These are phyloP conservation scores for Candida suzukii DNA, from an alignment of 805 yeast species.

Conservation along the genomic window DNA sequence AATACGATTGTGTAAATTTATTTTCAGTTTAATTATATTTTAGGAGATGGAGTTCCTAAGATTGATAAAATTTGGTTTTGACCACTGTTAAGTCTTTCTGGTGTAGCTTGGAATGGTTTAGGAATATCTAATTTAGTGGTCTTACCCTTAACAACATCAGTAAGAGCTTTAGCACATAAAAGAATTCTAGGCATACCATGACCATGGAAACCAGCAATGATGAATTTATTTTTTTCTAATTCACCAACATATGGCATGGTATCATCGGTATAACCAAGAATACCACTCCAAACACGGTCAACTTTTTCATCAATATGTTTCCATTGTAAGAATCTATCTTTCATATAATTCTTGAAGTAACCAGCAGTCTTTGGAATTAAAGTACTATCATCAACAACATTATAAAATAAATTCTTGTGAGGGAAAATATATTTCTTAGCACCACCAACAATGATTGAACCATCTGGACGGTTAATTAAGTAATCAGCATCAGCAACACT, in stretches of 20 bases:
- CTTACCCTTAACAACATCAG: constrained; percentile 12
- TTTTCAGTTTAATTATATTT: no score
- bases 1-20: no score
- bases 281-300: constrained; percentile 37
- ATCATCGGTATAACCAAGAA: constrained; percentile 37
- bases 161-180: constrained; percentile 33
- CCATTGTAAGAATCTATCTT: constrained; percentile 26
- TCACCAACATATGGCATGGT: constrained; percentile 37
- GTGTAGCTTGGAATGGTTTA: constrained; percentile 14
- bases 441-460: constrained; percentile 30
- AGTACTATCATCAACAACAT: constrained; percentile 26
- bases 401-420: neutral
- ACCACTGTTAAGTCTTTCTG: constrained; percentile 10
- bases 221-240: constrained; percentile 24
- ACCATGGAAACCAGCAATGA: constrained; percentile 43
- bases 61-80: constrained; percentile 9
- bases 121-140: constrained; percentile 11
- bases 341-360: constrained; percentile 25
- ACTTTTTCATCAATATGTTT: constrained; percentile 17
- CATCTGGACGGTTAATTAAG: constrained; percentile 31
- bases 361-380: constrained; percentile 16
- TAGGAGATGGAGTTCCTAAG: constrained; percentile 3
- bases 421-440: constrained; percentile 18
- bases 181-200: constrained; percentile 46
- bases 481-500: constrained; percentile 9